These are phyloP conservation scores for Globisporangium canariense DNA, from an alignment of 352 stramenopile species.

Conservation along the genomic window DNA sequence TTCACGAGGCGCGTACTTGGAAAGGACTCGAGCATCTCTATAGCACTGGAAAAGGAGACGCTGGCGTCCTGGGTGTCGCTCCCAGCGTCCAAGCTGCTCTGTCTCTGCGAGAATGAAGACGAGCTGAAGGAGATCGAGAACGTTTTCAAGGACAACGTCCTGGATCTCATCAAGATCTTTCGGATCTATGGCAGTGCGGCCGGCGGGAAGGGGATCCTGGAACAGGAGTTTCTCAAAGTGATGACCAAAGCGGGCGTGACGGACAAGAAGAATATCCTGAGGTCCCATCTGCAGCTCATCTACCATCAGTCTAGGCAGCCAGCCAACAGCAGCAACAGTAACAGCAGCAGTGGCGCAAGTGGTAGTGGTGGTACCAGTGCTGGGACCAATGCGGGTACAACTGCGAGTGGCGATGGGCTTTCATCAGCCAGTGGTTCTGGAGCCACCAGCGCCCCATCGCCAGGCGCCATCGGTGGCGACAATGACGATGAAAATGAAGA, in stretches of 20 bases:
- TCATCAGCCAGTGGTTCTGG: not conserved
- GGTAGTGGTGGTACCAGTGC: not conserved
- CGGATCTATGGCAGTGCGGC: conserved; percentile 62
- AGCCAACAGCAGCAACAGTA: not conserved
- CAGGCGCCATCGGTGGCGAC: conserved; percentile 17
- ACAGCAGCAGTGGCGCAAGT: not conserved
- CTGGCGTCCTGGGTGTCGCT: conserved; percentile 58
- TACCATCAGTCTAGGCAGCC: conserved; percentile 61
- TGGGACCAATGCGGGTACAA: not conserved
- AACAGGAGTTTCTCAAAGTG: conserved; percentile 82
- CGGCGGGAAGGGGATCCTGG: conserved; percentile 63
- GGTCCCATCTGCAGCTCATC: conserved; percentile 68
- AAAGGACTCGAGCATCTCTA: conserved; percentile 70
- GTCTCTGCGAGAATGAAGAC: conserved; percentile 57
- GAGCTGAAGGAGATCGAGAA: conserved; percentile 58
- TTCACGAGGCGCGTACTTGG: conserved; percentile 58
- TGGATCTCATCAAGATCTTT: conserved; percentile 82
- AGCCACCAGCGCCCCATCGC: not conserved
- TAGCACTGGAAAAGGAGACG: conserved; percentile 67
- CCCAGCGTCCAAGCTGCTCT: conserved; percentile 40
- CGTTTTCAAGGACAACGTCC: conserved; percentile 71
- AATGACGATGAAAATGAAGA: conserved; percentile 50
- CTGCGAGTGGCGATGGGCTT: conserved; percentile 3
- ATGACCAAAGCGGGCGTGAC: conserved; percentile 75
- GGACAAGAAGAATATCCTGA: conserved; percentile 78